Percentiles rank a stretch among this genome's conserved stretches.
Evolutionary conservation across 1,284 basidiomycete species (phyloP).

Genomic region (Rhizopogon hawkerae): DNA sequence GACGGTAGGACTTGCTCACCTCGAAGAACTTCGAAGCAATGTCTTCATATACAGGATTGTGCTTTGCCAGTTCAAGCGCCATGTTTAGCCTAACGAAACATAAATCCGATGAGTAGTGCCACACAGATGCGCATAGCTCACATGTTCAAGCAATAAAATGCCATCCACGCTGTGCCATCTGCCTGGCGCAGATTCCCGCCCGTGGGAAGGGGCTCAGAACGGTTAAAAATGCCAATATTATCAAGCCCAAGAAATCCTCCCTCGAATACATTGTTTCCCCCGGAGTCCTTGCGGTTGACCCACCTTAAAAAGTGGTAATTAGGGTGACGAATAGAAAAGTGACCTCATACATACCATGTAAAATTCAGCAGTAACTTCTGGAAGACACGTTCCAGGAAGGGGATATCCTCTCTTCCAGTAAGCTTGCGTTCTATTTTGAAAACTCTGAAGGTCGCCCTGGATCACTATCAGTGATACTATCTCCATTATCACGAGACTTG

Average conservation of each 20-base stretch:
- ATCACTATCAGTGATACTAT: constrained; percentile 1
- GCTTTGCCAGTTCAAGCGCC: constrained; percentile 94
- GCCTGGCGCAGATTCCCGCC: constrained; percentile 90
- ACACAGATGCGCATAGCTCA: constrained; percentile 27
- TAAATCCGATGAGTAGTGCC: constrained; percentile 5
- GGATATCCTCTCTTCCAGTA: constrained; percentile 82
- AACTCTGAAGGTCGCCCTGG: constrained; percentile 87
- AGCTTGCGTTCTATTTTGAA: constrained; percentile 98
- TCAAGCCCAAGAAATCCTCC: constrained; percentile 97
- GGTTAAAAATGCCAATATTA: constrained; percentile 98
- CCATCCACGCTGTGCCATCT: constrained; percentile 99
- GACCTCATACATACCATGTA: constrained; percentile 60
- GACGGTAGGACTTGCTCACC: constrained; percentile 34
- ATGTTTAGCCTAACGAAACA: constrained; percentile 72
- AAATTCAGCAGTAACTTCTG: constrained; percentile 96
- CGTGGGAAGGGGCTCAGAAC: constrained; percentile 91
- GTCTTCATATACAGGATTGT: constrained; percentile 96
- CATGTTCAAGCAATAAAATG: constrained; percentile 97
- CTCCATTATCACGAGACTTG: not conserved
- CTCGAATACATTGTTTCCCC: constrained; percentile 94
- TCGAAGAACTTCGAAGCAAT: constrained; percentile 99
- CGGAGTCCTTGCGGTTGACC: constrained; percentile 97
- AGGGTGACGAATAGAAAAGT: constrained; percentile 1
- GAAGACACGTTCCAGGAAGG: constrained; percentile 96
- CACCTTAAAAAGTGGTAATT: constrained; percentile 48